These are phyloP conservation scores for Xylariaceae sp. DNA, from an alignment of 2,329 filamentous ascomycete genomes.

Conservation along the genomic window DNA sequence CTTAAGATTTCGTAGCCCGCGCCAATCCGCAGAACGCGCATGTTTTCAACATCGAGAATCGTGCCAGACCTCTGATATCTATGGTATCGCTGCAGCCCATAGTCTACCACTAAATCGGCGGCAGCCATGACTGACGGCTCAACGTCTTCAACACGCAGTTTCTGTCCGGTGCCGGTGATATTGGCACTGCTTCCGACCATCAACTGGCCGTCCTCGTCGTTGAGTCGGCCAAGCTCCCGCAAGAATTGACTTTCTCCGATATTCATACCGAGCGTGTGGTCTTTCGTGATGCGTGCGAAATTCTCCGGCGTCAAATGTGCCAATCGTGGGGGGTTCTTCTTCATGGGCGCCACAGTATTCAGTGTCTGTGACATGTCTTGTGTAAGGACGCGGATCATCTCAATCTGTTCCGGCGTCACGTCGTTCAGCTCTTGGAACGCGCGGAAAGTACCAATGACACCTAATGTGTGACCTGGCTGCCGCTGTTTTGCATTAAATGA, in stretches of 20 bases:
- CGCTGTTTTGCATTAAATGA: conserved; percentile 12
- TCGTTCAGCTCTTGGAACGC: conserved; percentile 4
- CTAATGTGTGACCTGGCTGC: conserved; percentile 9
- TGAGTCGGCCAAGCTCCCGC: conserved; percentile 11
- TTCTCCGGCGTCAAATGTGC: conserved; percentile 6
- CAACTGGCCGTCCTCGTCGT: conserved; percentile 12
- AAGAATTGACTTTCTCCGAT: conserved; percentile 12
- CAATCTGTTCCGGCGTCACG: conserved; percentile 7
- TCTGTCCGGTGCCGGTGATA: conserved; percentile 11
- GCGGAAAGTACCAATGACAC: conserved; percentile 10
- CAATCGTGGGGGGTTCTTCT: conserved; percentile 5
- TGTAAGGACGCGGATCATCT: conserved; percentile 12
- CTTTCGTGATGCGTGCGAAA: conserved; percentile 5
- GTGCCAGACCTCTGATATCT: conserved; percentile 13
- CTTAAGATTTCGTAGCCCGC: conserved; percentile 12
- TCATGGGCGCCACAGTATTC: conserved; percentile 7
- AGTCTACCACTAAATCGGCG: conserved; percentile 12
- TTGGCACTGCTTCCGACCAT: conserved; percentile 15
- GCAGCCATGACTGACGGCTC: conserved; percentile 5
- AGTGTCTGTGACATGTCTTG: conserved; percentile 7
- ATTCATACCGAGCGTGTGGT: conserved; percentile 10
- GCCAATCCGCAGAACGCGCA: conserved; percentile 10
- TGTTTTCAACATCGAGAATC: conserved; percentile 9
- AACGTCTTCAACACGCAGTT: conserved; percentile 14
- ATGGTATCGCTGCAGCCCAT: conserved; percentile 13